Base-by-base conservation (phyloP, 768 basidiomycete species). In the Calocybe cyanea region DNA sequence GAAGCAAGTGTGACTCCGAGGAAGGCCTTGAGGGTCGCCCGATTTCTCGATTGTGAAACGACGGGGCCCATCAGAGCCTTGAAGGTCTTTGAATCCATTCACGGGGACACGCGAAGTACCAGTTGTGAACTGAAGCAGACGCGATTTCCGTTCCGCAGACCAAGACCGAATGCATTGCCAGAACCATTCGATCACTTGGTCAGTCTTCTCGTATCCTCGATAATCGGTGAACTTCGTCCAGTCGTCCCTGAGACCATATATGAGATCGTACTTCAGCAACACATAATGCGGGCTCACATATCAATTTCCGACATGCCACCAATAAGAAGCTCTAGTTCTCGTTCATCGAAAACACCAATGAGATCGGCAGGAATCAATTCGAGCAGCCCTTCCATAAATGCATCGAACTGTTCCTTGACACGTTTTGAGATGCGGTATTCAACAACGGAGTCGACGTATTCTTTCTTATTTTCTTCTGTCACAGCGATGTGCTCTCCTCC, bases 201-300 rank as follows among this genome's bases (percentile, higher is more conserved):
- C 89, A 3, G 81, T 85, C 70, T 87, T 87, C 57, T 86, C 82
- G 59, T 89, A 91, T 4, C 87, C 85, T 42, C 90, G 83, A 61
- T 94, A 94, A 59, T 94, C 92, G 15, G 92, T 95, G 65, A 89
- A 91, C 58, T 92, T 91, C 55, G 84, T 87, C 92, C 92, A 93
- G 57, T 92, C 90, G 55, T 92, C 88, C 69, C 83, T 84, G 38
- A 2, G 46, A 21, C 43, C 39, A 9, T 10, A 38, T 19, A 19
- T 50, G 45, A 48, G 24, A 53, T 35, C 52, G 20, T 31, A 24
- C 31, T 7, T 34, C 18, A 34, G 19, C 24, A 1, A 36, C 14
- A 4, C n/a, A 19, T 19, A 19, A 43, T 37, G 34, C 24, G 43
- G 31, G 69, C 80, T 41, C 58, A 85, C 79, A 90, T 88, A 60